phyloP scores from a whole-genome alignment of 331 rosid species.

The Quercus tomentella region DNA sequence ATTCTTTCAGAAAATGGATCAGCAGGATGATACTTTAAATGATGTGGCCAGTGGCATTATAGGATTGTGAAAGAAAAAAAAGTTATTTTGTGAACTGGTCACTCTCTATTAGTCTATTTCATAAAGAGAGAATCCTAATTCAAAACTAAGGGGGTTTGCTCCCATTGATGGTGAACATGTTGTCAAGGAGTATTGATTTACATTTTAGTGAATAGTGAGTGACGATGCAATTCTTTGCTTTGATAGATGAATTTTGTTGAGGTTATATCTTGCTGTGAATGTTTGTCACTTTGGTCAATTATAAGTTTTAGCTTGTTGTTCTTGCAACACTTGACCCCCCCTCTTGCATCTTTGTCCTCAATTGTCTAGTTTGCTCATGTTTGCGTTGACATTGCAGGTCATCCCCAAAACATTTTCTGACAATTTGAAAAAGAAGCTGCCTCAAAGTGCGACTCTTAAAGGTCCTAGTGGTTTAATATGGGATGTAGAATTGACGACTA shows the following conservation, averaged over 20 bases:
- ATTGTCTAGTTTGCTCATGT: not conserved
- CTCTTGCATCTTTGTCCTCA: not conserved
- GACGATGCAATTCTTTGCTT: not conserved
- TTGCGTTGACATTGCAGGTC: conserved; percentile 38
- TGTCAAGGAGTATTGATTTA: not conserved
- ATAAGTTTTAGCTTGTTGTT: not conserved
- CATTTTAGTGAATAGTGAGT: not conserved
- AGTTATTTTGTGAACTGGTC: no score
- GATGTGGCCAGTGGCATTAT: no score
- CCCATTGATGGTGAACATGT: not conserved
- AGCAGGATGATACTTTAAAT: no score
- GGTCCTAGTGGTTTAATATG: conserved; percentile 73
- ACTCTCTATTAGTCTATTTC: no score
- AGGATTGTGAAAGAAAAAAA: no score
- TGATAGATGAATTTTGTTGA: not conserved
- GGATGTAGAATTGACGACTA: conserved; percentile 43
- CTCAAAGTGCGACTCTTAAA: conserved; percentile 42
- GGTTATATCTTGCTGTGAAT: not conserved
- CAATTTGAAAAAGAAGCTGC: conserved; percentile 51
- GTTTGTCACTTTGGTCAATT: not conserved
- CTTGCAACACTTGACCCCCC: not conserved
- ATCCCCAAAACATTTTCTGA: conserved; percentile 50
- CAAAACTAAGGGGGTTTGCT: not conserved
- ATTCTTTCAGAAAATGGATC: no score
- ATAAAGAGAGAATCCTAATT: not conserved